Percentiles rank a stretch among this genome's conserved stretches.
These are phyloP conservation scores for Pseudogymnoascus sp. DNA, from an alignment of 2,329 filamentous ascomycete genomes.

Conservation along the genomic window DNA sequence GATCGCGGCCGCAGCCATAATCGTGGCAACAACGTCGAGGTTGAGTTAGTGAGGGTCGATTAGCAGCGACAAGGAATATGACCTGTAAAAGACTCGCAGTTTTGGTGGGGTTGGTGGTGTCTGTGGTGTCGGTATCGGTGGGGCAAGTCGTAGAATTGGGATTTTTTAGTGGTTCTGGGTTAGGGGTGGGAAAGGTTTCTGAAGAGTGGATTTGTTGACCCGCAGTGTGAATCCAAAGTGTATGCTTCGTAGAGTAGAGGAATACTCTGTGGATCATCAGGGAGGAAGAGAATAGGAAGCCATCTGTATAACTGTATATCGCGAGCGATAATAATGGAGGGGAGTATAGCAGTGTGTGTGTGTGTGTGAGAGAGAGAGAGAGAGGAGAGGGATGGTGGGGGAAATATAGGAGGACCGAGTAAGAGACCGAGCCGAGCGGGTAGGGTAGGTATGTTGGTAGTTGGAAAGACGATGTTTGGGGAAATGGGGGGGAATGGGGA, in stretches of 20 bases:
- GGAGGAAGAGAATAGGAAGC: slow-evolving; percentile 5
- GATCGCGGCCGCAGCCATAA: slow-evolving; percentile 8
- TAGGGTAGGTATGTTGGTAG: not conserved
- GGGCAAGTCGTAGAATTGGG: slow-evolving; percentile 1
- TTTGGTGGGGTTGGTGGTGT: slow-evolving; percentile 6
- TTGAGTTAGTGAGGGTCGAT: slow-evolving; percentile 5
- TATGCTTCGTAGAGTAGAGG: not conserved
- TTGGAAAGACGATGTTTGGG: slow-evolving; percentile 3
- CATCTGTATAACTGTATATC: not conserved
- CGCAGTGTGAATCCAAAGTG: not conserved
- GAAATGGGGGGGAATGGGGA: not conserved
- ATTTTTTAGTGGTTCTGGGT: slow-evolving; percentile 7
- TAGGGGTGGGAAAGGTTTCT: not conserved
- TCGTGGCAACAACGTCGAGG: slow-evolving; percentile 1
- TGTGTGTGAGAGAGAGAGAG: not conserved
- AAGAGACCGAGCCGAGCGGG: not conserved
- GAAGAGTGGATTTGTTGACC: not conserved
- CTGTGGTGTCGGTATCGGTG: not conserved
- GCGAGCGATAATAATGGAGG: not conserved
- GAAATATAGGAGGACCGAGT: not conserved
- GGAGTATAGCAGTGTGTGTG: not conserved
- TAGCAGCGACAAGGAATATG: not conserved
- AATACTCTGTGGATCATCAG: not conserved
- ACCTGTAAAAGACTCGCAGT: slow-evolving; percentile 6
- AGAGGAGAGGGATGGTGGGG: not conserved